Conservation (phyloP, 306 rosid species). For the Trifolium dubium region DNA sequence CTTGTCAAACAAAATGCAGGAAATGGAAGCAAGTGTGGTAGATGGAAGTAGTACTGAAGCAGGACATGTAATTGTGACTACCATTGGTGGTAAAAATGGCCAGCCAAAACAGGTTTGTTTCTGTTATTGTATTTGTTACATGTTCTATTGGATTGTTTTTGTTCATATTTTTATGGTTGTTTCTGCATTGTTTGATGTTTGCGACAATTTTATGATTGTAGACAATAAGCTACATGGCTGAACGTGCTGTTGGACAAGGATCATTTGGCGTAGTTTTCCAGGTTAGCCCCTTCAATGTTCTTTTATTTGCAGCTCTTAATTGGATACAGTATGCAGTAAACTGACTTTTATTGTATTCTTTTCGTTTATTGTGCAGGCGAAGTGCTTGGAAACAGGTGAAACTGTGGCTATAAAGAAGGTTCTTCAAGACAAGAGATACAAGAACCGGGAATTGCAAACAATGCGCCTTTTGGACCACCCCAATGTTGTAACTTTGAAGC, state of each 20-base stretch:
- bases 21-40: slow-evolving; percentile 67
- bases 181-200: slow-evolving; percentile 10
- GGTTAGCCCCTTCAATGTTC: slow-evolving; percentile 46
- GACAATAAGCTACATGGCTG: slow-evolving; percentile 94
- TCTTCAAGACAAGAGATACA: slow-evolving; percentile 92
- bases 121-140: not conserved
- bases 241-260: slow-evolving; percentile 83
- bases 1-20: slow-evolving; percentile 52
- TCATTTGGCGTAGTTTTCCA: slow-evolving; percentile 91
- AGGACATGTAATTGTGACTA: slow-evolving; percentile 87
- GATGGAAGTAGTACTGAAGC: slow-evolving; percentile 84
- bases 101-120: slow-evolving; percentile 76
- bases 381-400: slow-evolving; percentile 88
- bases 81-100: slow-evolving; percentile 90
- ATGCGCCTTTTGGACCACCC: slow-evolving; percentile 93
- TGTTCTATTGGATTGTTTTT: slow-evolving; percentile 1
- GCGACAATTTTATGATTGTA: slow-evolving; percentile 31
- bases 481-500: slow-evolving; percentile 75
- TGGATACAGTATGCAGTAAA: not conserved
- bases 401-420: slow-evolving; percentile 89
- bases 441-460: slow-evolving; percentile 86
- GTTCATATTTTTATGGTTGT: slow-evolving; percentile 8
- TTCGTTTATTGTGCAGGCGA: slow-evolving; percentile 63
- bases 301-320: slow-evolving; percentile 1
- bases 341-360: slow-evolving; percentile 4